Conservation (phyloP, 192 early-diverging fungal species). For the Dissophora ornata region DNA sequence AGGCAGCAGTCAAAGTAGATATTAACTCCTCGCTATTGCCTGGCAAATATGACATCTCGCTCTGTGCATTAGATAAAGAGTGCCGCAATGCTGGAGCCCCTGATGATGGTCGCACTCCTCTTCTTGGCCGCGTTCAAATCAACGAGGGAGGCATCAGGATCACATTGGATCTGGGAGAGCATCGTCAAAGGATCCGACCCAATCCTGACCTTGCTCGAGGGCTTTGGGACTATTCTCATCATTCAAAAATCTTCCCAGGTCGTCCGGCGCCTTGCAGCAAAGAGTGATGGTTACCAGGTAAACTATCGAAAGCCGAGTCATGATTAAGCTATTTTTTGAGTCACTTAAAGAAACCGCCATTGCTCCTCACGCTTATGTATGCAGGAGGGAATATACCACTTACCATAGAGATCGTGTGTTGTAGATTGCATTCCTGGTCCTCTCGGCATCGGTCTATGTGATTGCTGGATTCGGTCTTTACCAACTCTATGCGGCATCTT, state of each 20-base stretch:
- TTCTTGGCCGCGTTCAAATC: constrained; percentile 21
- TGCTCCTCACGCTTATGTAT: no score
- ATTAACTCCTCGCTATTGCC: no score
- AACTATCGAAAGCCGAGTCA: neutral
- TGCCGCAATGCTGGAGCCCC: constrained; percentile 23
- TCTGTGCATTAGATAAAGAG: constrained; percentile 41
- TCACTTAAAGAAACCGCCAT: no score
- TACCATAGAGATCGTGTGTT: neutral
- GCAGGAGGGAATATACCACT: no score
- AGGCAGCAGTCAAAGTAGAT: no score
- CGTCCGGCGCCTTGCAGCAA: constrained; percentile 32
- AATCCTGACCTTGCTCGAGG: constrained; percentile 41
- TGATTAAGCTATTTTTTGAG: neutral
- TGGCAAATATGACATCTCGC: no score
- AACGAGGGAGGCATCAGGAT: constrained; percentile 29
- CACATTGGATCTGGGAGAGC: constrained; percentile 39
- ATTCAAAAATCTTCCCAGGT: constrained; percentile 51
- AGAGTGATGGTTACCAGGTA: constrained; percentile 53
- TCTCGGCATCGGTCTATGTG: constrained; percentile 49
- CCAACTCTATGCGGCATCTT: constrained; percentile 44
- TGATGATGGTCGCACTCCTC: constrained; percentile 28
- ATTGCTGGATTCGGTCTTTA: constrained; percentile 44
- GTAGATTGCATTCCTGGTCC: constrained; percentile 45
- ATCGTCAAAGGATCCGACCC: constrained; percentile 48
- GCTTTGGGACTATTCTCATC: constrained; percentile 49